These are phyloP conservation scores for Camelina laxa DNA, from an alignment of 345 rosid genomes.

Conservation along the genomic window DNA sequence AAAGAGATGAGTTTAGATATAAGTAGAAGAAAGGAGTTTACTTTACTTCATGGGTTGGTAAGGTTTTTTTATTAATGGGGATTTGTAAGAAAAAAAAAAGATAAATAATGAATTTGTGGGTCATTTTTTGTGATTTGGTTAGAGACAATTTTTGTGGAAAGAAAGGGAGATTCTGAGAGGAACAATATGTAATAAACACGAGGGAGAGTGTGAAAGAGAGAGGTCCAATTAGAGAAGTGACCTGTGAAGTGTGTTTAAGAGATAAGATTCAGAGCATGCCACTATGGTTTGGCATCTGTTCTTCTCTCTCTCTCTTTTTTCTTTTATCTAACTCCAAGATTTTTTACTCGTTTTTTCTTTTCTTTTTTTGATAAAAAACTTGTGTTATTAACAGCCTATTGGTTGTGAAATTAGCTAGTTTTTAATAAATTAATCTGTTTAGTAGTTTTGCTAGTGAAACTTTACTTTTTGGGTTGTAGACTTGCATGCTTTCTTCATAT, in stretches of 20 bases:
- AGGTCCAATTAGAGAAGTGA: constrained; percentile 47
- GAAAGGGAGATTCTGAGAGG: constrained; percentile 27
- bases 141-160: constrained; percentile 39
- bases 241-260: constrained; percentile 40
- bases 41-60: constrained; percentile 40
- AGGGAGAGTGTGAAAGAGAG: constrained; percentile 16
- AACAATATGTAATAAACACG: constrained; percentile 24
- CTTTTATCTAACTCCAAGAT: constrained; percentile 2
- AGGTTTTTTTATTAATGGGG: constrained; percentile 32
- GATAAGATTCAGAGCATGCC: constrained; percentile 54
- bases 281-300: constrained; percentile 44
- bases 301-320: constrained; percentile 14
- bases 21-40: constrained; percentile 29
- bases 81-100: not conserved
- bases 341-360: not conserved
- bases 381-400: not conserved
- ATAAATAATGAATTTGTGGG: constrained; percentile 1
- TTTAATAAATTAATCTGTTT: not conserved
- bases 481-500: constrained; percentile 31
- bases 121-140: constrained; percentile 20
- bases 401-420: not conserved
- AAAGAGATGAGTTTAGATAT: not conserved
- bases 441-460: not conserved
- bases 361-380: not conserved
- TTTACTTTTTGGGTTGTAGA: constrained; percentile 2